Conservation (phyloP, 345 rosid genomes). For the Aquilaria sinensis region DNA sequence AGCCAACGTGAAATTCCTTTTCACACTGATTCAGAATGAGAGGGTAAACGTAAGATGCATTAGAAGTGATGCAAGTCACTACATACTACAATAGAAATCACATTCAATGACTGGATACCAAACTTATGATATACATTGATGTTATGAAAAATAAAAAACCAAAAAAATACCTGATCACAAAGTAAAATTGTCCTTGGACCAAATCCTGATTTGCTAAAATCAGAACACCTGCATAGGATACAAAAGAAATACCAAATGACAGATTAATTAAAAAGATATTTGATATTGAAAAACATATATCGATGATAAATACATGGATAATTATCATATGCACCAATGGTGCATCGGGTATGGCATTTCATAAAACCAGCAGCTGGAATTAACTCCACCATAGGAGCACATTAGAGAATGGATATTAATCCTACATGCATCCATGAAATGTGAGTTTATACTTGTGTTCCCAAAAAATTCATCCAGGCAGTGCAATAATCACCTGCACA, state of each 20-base stretch:
- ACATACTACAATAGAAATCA: neutral
- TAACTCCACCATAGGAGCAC: neutral
- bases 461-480: conserved; percentile 9
- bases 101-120: conserved; percentile 6
- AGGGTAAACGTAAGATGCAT: too few relatives aligned
- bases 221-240: conserved; percentile 52
- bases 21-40: conserved; percentile 57
- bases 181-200: conserved; percentile 92
- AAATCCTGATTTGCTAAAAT: conserved; percentile 87
- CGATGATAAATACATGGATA: neutral
- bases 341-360: too few relatives aligned
- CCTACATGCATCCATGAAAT: too few relatives aligned
- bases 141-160: conserved; percentile 9
- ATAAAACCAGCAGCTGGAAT: too few relatives aligned
- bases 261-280: conserved; percentile 5
- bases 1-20: conserved; percentile 83
- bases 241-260: conserved; percentile 6
- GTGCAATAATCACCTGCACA: conserved; percentile 64
- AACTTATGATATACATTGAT: neutral
- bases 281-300: neutral
- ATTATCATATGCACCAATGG: too few relatives aligned
- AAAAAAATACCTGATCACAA: conserved; percentile 84
- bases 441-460: conserved; percentile 1
- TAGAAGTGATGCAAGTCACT: too few relatives aligned
- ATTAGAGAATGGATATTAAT: neutral